Evolutionary conservation across 768 basidiomycete species (phyloP).

Genomic region (Tylopilus felleus): DNA sequence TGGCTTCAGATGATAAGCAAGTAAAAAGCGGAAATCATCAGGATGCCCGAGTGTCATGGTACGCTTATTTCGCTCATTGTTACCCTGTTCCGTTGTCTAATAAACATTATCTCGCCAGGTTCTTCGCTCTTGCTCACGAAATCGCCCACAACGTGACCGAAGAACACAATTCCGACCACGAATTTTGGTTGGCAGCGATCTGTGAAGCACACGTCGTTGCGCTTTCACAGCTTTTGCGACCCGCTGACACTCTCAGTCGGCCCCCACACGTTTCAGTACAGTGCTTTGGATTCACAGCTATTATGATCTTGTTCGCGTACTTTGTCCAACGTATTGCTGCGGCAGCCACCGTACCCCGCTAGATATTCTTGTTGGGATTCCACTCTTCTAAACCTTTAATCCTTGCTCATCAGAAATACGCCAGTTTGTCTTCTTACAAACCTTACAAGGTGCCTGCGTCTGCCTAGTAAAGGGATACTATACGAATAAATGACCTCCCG

Average conservation of each 20-base stretch:
- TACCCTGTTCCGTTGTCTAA: neutral
- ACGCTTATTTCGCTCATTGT: too few relatives aligned
- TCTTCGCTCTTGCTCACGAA: conserved; percentile 84
- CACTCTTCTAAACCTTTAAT: neutral
- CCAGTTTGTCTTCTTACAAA: too few relatives aligned
- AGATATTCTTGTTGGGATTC: neutral
- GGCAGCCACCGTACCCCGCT: too few relatives aligned
- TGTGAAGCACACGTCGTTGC: conserved; percentile 58
- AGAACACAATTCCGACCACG: conserved; percentile 82
- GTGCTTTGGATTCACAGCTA: neutral
- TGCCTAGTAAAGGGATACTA: too few relatives aligned
- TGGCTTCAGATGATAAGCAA: neutral
- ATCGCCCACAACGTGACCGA: conserved; percentile 85
- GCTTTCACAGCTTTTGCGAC: conserved; percentile 28
- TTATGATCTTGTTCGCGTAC: neutral
- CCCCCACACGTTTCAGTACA: too few relatives aligned
- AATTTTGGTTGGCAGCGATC: conserved; percentile 88
- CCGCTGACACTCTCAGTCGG: neutral
- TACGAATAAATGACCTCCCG: too few relatives aligned
- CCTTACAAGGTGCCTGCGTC: too few relatives aligned
- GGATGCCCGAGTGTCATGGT: neutral
- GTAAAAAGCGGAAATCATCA: neutral
- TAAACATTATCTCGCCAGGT: conserved; percentile 39
- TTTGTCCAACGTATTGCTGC: neutral
- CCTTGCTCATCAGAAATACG: too few relatives aligned